Conservation (phyloP, 2,329 filamentous ascomycete genomes). For the Cadophora sp. region DNA sequence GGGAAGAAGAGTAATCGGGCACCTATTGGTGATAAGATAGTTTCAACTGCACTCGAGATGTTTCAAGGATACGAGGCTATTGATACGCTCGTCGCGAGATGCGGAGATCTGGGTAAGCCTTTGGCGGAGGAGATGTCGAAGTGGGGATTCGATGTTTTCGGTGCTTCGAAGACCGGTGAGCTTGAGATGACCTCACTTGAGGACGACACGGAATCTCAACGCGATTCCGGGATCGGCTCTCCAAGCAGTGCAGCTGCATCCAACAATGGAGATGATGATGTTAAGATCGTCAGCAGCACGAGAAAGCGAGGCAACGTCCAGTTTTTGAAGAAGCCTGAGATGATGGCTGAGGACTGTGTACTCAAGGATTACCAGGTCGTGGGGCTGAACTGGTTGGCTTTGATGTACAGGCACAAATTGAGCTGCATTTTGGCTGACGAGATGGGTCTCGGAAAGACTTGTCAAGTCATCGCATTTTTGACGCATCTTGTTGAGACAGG, state of each 20-base stretch:
- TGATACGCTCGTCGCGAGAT: conserved; percentile 79
- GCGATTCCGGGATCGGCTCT: conserved; percentile 73
- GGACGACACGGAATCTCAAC: conserved; percentile 46
- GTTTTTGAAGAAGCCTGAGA: conserved; percentile 64
- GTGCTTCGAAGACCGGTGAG: conserved; percentile 62
- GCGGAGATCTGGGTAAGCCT: conserved; percentile 74
- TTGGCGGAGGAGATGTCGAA: conserved; percentile 68
- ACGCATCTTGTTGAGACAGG: conserved; percentile 78
- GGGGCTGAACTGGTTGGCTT: conserved; percentile 90
- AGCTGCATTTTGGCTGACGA: conserved; percentile 96
- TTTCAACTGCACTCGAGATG: conserved; percentile 74
- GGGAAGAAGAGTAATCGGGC: conserved; percentile 54
- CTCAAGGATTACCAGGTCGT: conserved; percentile 96
- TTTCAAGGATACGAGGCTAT: conserved; percentile 82
- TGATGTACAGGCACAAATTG: conserved; percentile 80
- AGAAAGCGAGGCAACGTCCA: conserved; percentile 37
- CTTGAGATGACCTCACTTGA: conserved; percentile 60
- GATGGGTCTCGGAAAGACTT: conserved; percentile 97
- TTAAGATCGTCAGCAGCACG: conserved; percentile 40
- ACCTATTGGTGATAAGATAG: conserved; percentile 69
- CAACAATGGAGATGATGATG: conserved; percentile 49
- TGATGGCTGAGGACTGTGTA: conserved; percentile 76
- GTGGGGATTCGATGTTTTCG: conserved; percentile 73
- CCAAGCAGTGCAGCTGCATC: conserved; percentile 53
- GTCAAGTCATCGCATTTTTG: conserved; percentile 92